phyloP scores from a whole-genome alignment of 2,329 filamentous ascomycete species.

The Calonectria pauciramosa region DNA sequence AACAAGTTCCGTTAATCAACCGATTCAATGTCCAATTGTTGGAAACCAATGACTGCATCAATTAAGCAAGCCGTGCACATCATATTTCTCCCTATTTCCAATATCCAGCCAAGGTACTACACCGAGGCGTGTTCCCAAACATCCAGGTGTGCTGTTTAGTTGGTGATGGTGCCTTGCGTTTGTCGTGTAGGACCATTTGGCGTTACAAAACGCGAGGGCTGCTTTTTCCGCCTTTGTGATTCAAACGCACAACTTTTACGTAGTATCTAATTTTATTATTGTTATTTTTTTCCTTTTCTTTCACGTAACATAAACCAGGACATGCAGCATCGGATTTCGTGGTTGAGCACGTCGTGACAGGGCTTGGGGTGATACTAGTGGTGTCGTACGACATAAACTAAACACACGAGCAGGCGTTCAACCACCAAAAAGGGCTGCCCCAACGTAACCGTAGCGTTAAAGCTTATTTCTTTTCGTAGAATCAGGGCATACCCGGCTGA shows the following conservation, averaged over 20 bases:
- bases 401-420: neutral
- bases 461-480: neutral
- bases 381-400: neutral
- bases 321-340: neutral
- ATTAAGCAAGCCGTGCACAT: neutral
- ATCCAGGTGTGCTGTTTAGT: neutral
- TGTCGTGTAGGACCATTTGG: neutral
- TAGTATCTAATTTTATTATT: neutral
- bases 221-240: neutral
- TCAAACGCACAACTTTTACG: neutral
- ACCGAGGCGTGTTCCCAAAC: neutral
- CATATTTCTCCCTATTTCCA: neutral
- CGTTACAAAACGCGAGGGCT: neutral
- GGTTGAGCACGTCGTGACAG: neutral
- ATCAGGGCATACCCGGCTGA: neutral
- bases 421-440: neutral
- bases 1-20: neutral
- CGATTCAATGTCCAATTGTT: neutral
- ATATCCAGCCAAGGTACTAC: neutral
- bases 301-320: neutral
- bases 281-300: no score
- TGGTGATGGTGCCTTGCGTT: neutral
- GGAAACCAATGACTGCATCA: neutral
- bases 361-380: neutral
- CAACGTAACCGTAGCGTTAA: neutral